Evolutionary conservation across 345 rosid genomes (phyloP).

Genomic region (Orychophragmus violaceus): DNA sequence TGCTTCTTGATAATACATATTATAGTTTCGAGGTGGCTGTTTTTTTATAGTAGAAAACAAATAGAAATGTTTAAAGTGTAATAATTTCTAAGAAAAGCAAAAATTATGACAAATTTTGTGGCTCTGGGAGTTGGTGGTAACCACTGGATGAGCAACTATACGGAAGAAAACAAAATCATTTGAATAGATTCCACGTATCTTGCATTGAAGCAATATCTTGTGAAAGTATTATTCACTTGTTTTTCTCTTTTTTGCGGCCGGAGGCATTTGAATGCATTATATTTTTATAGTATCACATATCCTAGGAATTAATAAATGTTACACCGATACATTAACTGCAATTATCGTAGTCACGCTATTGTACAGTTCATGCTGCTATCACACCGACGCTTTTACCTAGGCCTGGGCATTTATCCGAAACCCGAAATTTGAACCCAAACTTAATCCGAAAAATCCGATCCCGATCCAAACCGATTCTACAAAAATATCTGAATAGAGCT

Average conservation of each 20-base stretch:
- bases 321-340: neutral
- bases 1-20: neutral
- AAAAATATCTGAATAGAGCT: too few relatives aligned
- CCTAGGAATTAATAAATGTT: neutral
- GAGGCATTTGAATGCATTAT: neutral
- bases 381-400: too few relatives aligned
- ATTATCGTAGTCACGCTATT: neutral
- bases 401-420: too few relatives aligned
- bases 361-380: neutral
- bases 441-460: too few relatives aligned
- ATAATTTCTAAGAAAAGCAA: neutral
- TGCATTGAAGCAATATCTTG: neutral
- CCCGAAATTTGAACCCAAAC: too few relatives aligned
- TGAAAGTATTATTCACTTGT: neutral
- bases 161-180: neutral
- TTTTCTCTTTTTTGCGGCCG: neutral
- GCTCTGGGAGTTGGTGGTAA: conserved; percentile 2
- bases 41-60: neutral
- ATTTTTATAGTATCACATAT: neutral
- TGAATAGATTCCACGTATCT: conserved; percentile 4
- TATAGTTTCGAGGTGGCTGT: neutral
- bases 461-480: too few relatives aligned
- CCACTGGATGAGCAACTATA: neutral
- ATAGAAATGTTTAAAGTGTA: neutral
- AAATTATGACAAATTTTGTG: neutral